A percentile compares a stretch with the other conserved stretches of the same genome.
Conservation (phyloP, 805 yeast genomes). For the Metschnikowia aberdeeniae region DNA sequence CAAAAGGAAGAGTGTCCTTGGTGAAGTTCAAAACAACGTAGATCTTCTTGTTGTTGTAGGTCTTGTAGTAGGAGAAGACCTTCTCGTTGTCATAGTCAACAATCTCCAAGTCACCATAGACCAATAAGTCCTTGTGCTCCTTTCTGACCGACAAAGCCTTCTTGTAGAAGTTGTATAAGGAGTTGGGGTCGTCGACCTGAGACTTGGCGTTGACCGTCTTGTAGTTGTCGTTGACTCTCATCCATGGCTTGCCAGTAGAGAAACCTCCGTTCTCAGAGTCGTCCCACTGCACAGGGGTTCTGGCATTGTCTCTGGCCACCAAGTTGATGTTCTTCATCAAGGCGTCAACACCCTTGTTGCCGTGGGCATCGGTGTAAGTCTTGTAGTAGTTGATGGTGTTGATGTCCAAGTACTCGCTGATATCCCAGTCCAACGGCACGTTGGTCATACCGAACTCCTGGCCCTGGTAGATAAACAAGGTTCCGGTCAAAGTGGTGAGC, state of each 20-base stretch:
- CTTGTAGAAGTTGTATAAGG: slow-evolving; percentile 45
- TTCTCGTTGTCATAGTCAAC: slow-evolving; percentile 41
- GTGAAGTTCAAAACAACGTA: slow-evolving; percentile 25
- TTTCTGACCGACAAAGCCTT: slow-evolving; percentile 42
- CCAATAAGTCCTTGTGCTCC: slow-evolving; percentile 38
- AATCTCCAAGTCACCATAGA: slow-evolving; percentile 44
- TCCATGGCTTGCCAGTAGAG: slow-evolving; percentile 50
- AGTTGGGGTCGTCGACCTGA: slow-evolving; percentile 43
- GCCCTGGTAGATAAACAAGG: slow-evolving; percentile 56
- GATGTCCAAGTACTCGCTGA: slow-evolving; percentile 50
- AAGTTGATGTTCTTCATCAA: slow-evolving; percentile 32
- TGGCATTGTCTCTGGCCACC: slow-evolving; percentile 49
- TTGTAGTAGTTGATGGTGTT: slow-evolving; percentile 42
- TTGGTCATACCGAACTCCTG: slow-evolving; percentile 59
- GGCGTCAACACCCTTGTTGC: slow-evolving; percentile 21
- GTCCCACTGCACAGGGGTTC: slow-evolving; percentile 59
- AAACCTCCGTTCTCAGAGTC: slow-evolving; percentile 43
- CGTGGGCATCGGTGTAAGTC: slow-evolving; percentile 24
- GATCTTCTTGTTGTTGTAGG: slow-evolving; percentile 22
- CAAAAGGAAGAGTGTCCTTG: slow-evolving; percentile 19
- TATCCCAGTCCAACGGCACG: slow-evolving; percentile 42
- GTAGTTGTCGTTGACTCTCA: slow-evolving; percentile 47
- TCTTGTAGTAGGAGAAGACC: slow-evolving; percentile 41
- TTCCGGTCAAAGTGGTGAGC: slow-evolving; percentile 47
- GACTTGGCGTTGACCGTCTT: slow-evolving; percentile 45